Conservation (phyloP, 228 moss, liverwort and hornwort species). For the Sphagnum magellanicum region DNA sequence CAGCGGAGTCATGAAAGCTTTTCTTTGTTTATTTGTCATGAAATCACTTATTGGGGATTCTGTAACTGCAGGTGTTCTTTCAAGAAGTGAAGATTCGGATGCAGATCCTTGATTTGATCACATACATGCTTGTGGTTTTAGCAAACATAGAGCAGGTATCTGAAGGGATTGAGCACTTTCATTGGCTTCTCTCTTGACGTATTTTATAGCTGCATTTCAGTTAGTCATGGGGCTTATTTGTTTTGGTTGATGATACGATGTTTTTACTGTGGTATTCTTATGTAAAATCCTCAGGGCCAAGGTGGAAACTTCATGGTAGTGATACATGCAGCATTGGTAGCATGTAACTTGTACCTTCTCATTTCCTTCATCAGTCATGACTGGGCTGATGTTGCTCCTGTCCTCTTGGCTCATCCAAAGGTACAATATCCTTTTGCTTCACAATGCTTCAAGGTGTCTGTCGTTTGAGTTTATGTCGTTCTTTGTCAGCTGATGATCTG, state of each 20-base stretch:
- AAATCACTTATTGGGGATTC: no score
- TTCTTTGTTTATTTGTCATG: no score
- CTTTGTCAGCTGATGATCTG: no score
- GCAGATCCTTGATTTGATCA: constrained; percentile 95
- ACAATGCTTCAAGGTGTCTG: no score
- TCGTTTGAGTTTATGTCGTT: no score
- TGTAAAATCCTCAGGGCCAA: constrained; percentile 31
- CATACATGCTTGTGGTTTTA: constrained; percentile 95
- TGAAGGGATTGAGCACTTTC: background rate
- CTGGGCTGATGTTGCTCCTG: constrained; percentile 94
- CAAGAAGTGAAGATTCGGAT: constrained; percentile 92
- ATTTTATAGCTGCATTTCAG: no score
- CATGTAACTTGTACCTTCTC: constrained; percentile 88
- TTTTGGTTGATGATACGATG: no score
- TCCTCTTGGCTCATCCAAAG: constrained; percentile 94
- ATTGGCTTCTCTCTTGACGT: no score
- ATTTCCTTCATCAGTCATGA: constrained; percentile 94
- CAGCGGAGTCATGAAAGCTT: no score
- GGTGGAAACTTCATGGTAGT: constrained; percentile 84
- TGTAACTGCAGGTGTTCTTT: constrained; percentile 53
- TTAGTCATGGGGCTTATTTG: no score
- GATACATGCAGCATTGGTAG: constrained; percentile 84
- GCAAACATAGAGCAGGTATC: constrained; percentile 93
- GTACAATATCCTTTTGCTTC: constrained; percentile 14
- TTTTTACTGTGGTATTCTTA: no score